Base-by-base conservation (phyloP, 345 rosid genomes). In the Nephelium lappaceum region DNA sequence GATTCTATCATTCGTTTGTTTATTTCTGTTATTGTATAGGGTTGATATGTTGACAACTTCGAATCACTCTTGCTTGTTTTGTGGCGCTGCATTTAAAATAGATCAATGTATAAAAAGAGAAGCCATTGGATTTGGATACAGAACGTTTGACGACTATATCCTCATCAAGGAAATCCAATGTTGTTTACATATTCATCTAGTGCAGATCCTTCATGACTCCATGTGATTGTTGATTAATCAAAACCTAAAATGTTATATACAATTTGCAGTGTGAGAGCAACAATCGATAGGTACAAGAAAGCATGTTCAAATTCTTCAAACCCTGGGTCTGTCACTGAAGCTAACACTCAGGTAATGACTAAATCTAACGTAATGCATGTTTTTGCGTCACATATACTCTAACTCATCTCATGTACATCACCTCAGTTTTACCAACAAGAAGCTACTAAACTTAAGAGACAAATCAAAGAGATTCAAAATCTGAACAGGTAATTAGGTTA, bases 261-360 rank as follows among this genome's bases (percentile, higher is more conserved):
- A 57, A 49, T 69, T 31, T 81, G 84, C 91, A 93, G 99, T 75
- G 96, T 92, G 45, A 87, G 89, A 83, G 87, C 89, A 75, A 92
- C 99, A 51, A 95, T 95, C 23, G 98, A 93, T 8, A 90, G 94
- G 90, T 95, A 93, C 89, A 95, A 91, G 85, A 93, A 91, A 85
- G 91, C 95, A 49, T 83, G 86, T 55, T 39, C 91, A 3, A 94
- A 89, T 82, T 85, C 95, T 62, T 74, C 90, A 45, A 87, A 78
- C 58, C 89, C 93, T 31, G 89, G 88, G 36, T 87, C 98, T 18
- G 82, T 90, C 76, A 79, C 93, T 68, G 98, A 95, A 88, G 84
- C 89, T 67, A 95, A 93, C 81, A 92, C 93, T 81, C 99, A 93
- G 95, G 99, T 89, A 83, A 53, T 5, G 16, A 53, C 51, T 45